Conservation (phyloP, 371 early-diverging fungal species). For the Rhizopus delemar region DNA sequence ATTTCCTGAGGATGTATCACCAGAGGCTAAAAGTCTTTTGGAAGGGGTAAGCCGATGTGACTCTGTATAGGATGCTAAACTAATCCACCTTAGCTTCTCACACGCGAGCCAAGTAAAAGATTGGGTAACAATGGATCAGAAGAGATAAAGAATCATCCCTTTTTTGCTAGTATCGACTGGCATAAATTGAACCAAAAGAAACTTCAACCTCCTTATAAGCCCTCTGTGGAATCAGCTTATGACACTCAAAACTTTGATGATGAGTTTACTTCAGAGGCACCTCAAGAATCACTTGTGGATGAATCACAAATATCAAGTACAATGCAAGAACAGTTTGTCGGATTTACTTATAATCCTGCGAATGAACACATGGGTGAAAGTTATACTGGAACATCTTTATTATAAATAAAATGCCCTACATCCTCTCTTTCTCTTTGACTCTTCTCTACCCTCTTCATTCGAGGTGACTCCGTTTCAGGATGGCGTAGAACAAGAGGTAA, state of each 20-base stretch:
- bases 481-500: too few species aligned
- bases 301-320: conserved; percentile 84
- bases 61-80: conserved; percentile 38
- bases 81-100: conserved; percentile 56
- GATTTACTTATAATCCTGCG: conserved; percentile 68
- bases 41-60: conserved; percentile 55
- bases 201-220: conserved; percentile 92
- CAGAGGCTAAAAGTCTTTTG: conserved; percentile 73
- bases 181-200: conserved; percentile 81
- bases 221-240: conserved; percentile 75
- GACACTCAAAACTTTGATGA: conserved; percentile 87
- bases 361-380: conserved; percentile 50
- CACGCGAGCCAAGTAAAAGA: conserved; percentile 83
- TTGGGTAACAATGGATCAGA: conserved; percentile 86
- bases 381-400: conserved; percentile 26
- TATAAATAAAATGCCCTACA: background rate
- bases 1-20: conserved; percentile 84
- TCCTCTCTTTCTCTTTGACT: conserved; percentile 1
- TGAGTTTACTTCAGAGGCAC: conserved; percentile 81
- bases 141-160: conserved; percentile 89
- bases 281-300: conserved; percentile 83
- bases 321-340: conserved; percentile 93
- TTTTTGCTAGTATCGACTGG: conserved; percentile 94
- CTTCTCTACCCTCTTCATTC: too few species aligned
- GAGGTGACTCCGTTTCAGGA: too few species aligned